Evolutionary conservation across 352 stramenopile species (phyloP), one percentile per base, ranked within the genome.

Genomic region (Nothophytophthora sp.): DNA sequence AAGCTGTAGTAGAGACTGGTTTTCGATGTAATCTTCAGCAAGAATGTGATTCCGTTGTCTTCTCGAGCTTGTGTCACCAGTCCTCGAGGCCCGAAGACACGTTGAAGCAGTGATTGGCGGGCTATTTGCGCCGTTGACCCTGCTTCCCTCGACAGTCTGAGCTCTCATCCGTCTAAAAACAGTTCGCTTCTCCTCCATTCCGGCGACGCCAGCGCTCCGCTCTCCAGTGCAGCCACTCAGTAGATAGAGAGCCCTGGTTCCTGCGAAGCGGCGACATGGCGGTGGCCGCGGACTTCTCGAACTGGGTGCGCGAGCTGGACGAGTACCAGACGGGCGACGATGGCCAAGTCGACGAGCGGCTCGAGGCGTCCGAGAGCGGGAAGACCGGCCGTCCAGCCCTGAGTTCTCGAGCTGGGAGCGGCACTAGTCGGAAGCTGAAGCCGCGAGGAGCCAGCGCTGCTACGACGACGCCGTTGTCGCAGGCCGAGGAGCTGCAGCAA

Each of bases 401-500:
- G 25, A 55, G 39, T 30, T 58, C 50, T 56, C 43, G 50, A 0
- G 45, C 60, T 12, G 55, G 50, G 8, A 50, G 53, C 6, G 41
- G 12, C 1, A 65, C 65, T 12, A 60, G 45, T 13, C 51, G 61
- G 4, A 72, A 67, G 27, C 13, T 52, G 25, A 73, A 63, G 28
- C 35, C 50, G 9, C 49, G 50, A 20, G 41, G 40, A n/a, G 48
- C 59, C 5, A 72, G 50, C 34, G 39, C 60, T 15, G 56, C 19
- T 3, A 34, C 45, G 12, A 40, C 38, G 19, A 34, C 44, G 5
- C 34, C 54, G 19, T 52, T 61, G 12, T 81, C 70, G 12, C 76
- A 93, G 48, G 50, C 96, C 1, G 75, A 97, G n/a, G 86, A 96
- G 37, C 59, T 90, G 13, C 73, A 92, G 56, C 78, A 92, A 59